Conservation (phyloP, 2,329 filamentous ascomycete species). For the Ceratocystis destructans region DNA sequence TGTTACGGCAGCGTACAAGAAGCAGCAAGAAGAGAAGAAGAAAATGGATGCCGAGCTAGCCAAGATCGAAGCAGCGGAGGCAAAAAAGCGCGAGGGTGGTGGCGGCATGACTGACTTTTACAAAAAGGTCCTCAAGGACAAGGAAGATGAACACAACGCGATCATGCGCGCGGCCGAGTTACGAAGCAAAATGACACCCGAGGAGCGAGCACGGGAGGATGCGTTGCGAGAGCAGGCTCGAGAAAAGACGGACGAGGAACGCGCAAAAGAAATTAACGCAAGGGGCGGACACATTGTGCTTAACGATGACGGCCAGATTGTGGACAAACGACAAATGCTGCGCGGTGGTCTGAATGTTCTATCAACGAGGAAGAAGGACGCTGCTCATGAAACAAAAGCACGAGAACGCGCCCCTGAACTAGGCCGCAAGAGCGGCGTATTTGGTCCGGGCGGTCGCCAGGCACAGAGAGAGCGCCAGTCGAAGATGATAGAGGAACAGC, state of each 20-base stretch:
- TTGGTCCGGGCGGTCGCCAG: slow-evolving; percentile 29
- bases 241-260: slow-evolving; percentile 45
- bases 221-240: slow-evolving; percentile 23
- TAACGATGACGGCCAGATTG: slow-evolving; percentile 72
- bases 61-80: slow-evolving; percentile 48
- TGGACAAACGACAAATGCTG: slow-evolving; percentile 71
- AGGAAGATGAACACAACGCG: slow-evolving; percentile 56
- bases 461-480: slow-evolving; percentile 64
- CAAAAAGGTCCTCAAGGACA: slow-evolving; percentile 55
- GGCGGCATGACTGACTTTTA: slow-evolving; percentile 71
- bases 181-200: slow-evolving; percentile 31
- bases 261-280: slow-evolving; percentile 54
- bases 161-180: slow-evolving; percentile 53
- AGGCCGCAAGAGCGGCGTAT: slow-evolving; percentile 28
- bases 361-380: slow-evolving; percentile 23
- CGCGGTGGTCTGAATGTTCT: slow-evolving; percentile 61
- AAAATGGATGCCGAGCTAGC: slow-evolving; percentile 59
- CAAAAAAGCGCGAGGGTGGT: slow-evolving; percentile 42
- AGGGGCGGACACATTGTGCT: slow-evolving; percentile 49
- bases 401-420: slow-evolving; percentile 14
- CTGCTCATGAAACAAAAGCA: slow-evolving; percentile 1
- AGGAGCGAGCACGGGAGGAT: slow-evolving; percentile 24
- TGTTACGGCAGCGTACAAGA: slow-evolving; percentile 70
- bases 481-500: slow-evolving; percentile 63
- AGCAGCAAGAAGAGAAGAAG: slow-evolving; percentile 63